A percentile compares a stretch with the other conserved stretches of the same genome.
These are phyloP conservation scores for Lichtheimia ornata DNA, from an alignment of 371 early-diverging fungal species.

Conservation along the genomic window DNA sequence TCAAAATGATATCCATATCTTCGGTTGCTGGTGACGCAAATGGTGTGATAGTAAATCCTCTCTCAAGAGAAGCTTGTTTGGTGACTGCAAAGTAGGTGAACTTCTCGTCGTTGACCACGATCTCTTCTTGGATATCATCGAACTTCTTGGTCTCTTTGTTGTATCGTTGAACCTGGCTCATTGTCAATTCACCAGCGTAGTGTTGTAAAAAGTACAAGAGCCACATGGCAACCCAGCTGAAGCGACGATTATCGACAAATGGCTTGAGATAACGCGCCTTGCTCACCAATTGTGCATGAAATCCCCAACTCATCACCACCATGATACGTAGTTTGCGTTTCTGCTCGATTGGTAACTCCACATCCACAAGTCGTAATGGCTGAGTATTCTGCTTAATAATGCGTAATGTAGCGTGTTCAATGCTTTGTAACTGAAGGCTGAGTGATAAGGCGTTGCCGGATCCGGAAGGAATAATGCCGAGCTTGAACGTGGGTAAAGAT, in stretches of 20 bases:
- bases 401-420: slow-evolving; percentile 32
- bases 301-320: slow-evolving; percentile 54
- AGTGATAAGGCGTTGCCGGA: slow-evolving; percentile 50
- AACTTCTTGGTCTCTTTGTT: not conserved
- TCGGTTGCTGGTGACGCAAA: slow-evolving; percentile 34
- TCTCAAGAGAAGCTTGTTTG: slow-evolving; percentile 45
- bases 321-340: slow-evolving; percentile 20
- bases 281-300: slow-evolving; percentile 52
- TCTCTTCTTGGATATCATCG: not conserved
- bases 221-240: slow-evolving; percentile 38
- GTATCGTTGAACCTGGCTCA: slow-evolving; percentile 24
- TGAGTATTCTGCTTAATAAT: slow-evolving; percentile 36
- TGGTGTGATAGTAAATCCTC: slow-evolving; percentile 44
- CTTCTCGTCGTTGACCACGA: slow-evolving; percentile 10
- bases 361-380: slow-evolving; percentile 34
- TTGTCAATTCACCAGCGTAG: slow-evolving; percentile 32
- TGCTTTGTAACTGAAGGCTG: slow-evolving; percentile 29
- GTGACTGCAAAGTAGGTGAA: slow-evolving; percentile 47
- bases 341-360: slow-evolving; percentile 19
- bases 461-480: slow-evolving; percentile 45
- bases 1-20: slow-evolving; percentile 37
- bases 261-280: slow-evolving; percentile 38
- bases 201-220: slow-evolving; percentile 34
- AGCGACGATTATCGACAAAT: slow-evolving; percentile 45
- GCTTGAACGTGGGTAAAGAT: slow-evolving; percentile 12